phyloP scores from a whole-genome alignment of 2,329 filamentous ascomycete genomes.

The Hymenoscyphus occultus region DNA sequence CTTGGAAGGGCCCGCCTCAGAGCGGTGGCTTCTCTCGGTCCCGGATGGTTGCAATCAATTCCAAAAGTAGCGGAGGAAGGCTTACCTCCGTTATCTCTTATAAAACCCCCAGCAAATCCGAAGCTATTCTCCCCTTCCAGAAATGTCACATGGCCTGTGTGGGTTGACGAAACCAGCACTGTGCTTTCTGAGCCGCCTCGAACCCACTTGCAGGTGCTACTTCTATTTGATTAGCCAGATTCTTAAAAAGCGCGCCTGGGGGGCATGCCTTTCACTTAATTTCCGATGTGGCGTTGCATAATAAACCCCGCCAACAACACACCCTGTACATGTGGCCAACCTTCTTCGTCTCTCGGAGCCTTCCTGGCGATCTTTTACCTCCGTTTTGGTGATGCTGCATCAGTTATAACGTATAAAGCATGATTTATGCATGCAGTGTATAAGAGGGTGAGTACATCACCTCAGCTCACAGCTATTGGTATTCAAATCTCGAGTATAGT shows the following conservation, averaged over 20 bases:
- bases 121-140: constrained; percentile 1
- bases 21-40: constrained; percentile 1
- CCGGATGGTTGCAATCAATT: constrained; percentile 3
- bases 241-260: constrained; percentile 5
- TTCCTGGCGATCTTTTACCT: constrained; percentile 17
- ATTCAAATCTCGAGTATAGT: background rate
- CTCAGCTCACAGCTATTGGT: background rate
- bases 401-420: constrained; percentile 19
- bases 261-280: constrained; percentile 9
- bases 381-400: constrained; percentile 8
- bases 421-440: constrained; percentile 19
- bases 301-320: constrained; percentile 10
- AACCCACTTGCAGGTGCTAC: background rate
- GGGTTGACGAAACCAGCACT: constrained; percentile 1
- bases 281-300: constrained; percentile 16
- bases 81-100: constrained; percentile 16
- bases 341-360: background rate
- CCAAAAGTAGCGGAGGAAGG: constrained; percentile 10
- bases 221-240: constrained; percentile 6
- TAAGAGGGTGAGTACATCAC: constrained; percentile 13
- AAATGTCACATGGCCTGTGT: constrained; percentile 8
- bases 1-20: background rate
- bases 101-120: constrained; percentile 5
- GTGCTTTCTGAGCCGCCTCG: background rate
- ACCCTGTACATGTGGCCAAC: constrained; percentile 2